Conservation (phyloP, 805 yeast species). For the Cyberlindnera sargentensis region DNA sequence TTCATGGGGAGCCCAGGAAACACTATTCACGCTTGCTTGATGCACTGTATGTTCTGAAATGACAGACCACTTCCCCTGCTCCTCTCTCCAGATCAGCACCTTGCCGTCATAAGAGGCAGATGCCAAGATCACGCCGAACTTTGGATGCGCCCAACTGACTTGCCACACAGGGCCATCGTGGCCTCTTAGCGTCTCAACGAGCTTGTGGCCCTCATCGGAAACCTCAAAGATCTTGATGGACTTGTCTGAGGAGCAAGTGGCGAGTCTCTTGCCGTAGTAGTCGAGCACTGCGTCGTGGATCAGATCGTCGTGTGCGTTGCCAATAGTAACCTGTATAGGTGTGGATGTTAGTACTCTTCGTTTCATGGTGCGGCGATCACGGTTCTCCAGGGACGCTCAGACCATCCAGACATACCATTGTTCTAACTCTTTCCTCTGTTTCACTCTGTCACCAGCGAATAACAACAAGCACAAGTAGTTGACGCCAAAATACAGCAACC, state of each 20-base stretch:
- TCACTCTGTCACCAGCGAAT: too few species aligned
- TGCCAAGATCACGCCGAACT: constrained; percentile 91
- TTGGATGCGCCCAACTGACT: constrained; percentile 98
- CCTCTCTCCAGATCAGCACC: constrained; percentile 93
- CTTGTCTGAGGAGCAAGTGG: constrained; percentile 94
- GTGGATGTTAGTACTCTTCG: constrained; percentile 4
- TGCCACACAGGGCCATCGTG: constrained; percentile 99
- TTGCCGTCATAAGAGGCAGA: constrained; percentile 94
- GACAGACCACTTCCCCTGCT: constrained; percentile 73
- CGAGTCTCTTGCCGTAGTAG: constrained; percentile 91
- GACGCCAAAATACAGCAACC: too few species aligned
- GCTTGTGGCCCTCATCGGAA: constrained; percentile 74
- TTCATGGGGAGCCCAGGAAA: constrained; percentile 96
- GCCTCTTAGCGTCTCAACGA: constrained; percentile 79
- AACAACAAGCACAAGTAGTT: too few species aligned
- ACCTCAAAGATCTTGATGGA: constrained; percentile 92
- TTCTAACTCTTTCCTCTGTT: too few species aligned
- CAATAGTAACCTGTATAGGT: constrained; percentile 59
- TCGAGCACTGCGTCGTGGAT: constrained; percentile 97
- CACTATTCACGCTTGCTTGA: constrained; percentile 90
- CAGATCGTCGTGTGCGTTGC: constrained; percentile 86
- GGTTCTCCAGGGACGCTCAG: too few species aligned
- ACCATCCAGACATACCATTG: too few species aligned
- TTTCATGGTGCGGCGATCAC: too few species aligned
- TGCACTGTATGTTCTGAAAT: constrained; percentile 85